Percentiles rank a stretch among this genome's conserved stretches.
These are phyloP conservation scores for Talaromyces marneffei DNA, from an alignment of 2,329 filamentous ascomycete species.

Conservation along the genomic window DNA sequence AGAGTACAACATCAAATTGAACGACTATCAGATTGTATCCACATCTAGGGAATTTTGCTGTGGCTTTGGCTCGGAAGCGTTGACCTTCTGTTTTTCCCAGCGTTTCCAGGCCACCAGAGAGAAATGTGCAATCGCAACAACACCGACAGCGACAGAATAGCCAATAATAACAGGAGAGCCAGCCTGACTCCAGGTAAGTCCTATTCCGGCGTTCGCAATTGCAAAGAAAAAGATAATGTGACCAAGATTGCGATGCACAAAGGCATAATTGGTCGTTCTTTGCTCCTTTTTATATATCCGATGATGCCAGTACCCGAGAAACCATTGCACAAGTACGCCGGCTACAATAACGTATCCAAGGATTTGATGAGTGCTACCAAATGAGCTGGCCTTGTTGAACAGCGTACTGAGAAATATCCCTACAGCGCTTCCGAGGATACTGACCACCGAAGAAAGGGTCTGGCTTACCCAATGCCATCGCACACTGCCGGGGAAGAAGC, in stretches of 20 bases:
- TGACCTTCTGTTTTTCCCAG: slow-evolving; percentile 2
- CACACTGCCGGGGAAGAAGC: slow-evolving; percentile 5
- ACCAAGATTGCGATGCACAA: slow-evolving; percentile 5
- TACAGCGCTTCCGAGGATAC: neutral
- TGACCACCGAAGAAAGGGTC: slow-evolving; percentile 6
- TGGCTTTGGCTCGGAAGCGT: neutral
- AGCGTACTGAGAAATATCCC: neutral
- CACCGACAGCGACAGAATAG: slow-evolving; percentile 3
- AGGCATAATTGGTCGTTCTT: neutral
- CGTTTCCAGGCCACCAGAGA: slow-evolving; percentile 7
- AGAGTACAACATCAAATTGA: neutral
- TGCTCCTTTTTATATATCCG: slow-evolving; percentile 3
- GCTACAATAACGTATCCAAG: neutral
- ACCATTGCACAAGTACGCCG: slow-evolving; percentile 1
- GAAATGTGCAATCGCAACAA: slow-evolving; percentile 4
- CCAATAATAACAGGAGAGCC: slow-evolving; percentile 5
- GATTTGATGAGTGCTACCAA: slow-evolving; percentile 1
- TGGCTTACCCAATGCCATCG: slow-evolving; percentile 9
- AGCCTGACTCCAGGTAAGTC: slow-evolving; percentile 3
- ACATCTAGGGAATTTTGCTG: neutral
- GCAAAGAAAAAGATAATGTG: slow-evolving; percentile 5
- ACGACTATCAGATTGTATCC: neutral
- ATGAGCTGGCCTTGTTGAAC: slow-evolving; percentile 6
- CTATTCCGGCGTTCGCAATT: slow-evolving; percentile 2
- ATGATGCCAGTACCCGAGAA: slow-evolving; percentile 9